Evolutionary conservation across 768 basidiomycete genomes (phyloP).

Genomic region (Lentinula raphanica): DNA sequence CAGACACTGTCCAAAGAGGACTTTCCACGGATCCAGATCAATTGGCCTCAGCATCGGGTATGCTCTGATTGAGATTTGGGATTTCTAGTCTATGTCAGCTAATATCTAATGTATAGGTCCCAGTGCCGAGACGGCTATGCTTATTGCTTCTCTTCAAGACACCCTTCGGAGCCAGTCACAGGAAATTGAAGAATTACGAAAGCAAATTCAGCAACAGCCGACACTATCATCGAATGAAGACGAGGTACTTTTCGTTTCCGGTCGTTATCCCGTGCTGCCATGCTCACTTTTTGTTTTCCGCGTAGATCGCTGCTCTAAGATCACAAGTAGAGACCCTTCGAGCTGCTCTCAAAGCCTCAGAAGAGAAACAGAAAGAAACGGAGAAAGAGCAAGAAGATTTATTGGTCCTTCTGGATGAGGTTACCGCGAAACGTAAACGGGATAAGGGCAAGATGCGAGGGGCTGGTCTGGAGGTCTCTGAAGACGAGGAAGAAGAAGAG

Average conservation of each 20-base stretch:
- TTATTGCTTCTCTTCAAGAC: conserved; percentile 80
- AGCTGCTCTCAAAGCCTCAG: neutral
- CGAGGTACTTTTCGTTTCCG: conserved; percentile 27
- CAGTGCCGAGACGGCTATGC: conserved; percentile 71
- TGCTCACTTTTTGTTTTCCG: neutral
- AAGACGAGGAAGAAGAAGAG: conserved; percentile 81
- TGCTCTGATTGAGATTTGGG: conserved; percentile 13
- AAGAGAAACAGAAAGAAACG: conserved; percentile 69
- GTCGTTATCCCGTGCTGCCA: neutral
- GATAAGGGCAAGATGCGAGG: conserved; percentile 78
- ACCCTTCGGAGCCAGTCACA: conserved; percentile 77
- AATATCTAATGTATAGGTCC: conserved; percentile 36
- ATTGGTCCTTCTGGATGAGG: conserved; percentile 87
- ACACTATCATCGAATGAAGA: conserved; percentile 24
- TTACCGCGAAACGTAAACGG: conserved; percentile 74
- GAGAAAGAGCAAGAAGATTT: conserved; percentile 98
- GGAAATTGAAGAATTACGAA: conserved; percentile 69
- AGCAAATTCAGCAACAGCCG: conserved; percentile 43
- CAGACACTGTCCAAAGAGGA: conserved; percentile 75
- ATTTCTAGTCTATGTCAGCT: neutral
- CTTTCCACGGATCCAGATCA: conserved; percentile 66
- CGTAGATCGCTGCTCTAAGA: conserved; percentile 4
- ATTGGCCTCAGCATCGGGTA: conserved; percentile 55
- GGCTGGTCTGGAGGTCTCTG: conserved; percentile 82
- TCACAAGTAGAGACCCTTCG: conserved; percentile 3